Base-by-base conservation (phyloP, 768 basidiomycete species). In the Russula abietina region DNA sequence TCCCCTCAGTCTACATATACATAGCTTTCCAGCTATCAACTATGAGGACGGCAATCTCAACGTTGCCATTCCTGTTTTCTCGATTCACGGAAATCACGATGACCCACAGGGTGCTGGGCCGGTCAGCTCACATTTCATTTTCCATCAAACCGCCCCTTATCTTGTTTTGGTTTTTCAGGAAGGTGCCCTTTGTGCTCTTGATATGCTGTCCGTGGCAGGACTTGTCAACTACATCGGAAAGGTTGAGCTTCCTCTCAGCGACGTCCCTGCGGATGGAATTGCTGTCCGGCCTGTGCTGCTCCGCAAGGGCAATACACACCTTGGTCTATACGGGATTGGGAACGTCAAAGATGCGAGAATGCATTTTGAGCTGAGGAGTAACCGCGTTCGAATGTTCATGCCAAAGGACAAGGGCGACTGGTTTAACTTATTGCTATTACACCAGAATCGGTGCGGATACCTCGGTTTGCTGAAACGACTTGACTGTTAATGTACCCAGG, bases 41-140 rank as follows among this genome's bases (percentile, higher is more conserved):
- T 98, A 98, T 70, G 94, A 99, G 73, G 96, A 99, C 69, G 85
- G 88, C 2, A 98, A 99, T 72, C 79, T 98, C 60, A 99, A 99
- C 72, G 81, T 99, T 55, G 85, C 84, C 4, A 92, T 97, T n/a
- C 97, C 97, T 3, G 90, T 98, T 32, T 99, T 99, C 75, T 98
- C 96, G 0, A 98, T 99, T 56, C 97, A 99, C 70, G 97, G 97
- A 48, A 99, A 99, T 71, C 97, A 99, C 74, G 97, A 99, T 70
- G 97, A 99, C 70, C 97, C 97, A 38, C 97, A 98, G 75, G 97
- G 97, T 22, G 88, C 93, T 24, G 94, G 95, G 3, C 80, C 89
- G 10, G 94, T 93, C 69, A 65, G 91, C 75, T 12, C 12, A 56
- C 26, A 14, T 54, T 54, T 24, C 12, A n/a, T 48, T 28, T 26